phyloP scores from a whole-genome alignment of 1,284 basidiomycete genomes.

The Pascua guehoae region DNA sequence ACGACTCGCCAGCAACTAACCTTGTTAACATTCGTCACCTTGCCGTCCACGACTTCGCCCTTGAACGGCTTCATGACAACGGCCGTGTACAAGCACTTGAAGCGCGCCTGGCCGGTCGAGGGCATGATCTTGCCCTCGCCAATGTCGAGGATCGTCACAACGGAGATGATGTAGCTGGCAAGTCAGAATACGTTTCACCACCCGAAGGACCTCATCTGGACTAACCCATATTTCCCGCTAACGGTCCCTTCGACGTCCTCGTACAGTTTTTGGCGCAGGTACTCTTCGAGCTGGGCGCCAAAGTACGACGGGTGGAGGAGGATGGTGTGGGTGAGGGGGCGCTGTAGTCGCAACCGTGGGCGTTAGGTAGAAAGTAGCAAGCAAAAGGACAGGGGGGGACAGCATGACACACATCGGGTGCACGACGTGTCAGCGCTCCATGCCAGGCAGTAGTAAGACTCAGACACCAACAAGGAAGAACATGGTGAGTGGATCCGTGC shows the following conservation, averaged over 20 bases:
- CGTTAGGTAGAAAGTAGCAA: conserved; percentile 4
- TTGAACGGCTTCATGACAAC: conserved; percentile 98
- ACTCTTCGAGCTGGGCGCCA: conserved; percentile 89
- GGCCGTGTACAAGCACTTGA: conserved; percentile 82
- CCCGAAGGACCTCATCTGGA: conserved; percentile 3
- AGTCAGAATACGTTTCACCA: conserved; percentile 12
- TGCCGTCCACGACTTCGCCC: conserved; percentile 95
- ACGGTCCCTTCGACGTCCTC: conserved; percentile 97
- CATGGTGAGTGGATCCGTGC: conserved; percentile 22
- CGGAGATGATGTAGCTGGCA: conserved; percentile 88
- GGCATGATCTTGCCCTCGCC: conserved; percentile 87
- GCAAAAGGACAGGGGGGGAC: background rate
- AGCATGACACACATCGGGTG: background rate
- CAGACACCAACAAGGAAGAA: conserved; percentile 48
- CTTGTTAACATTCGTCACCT: conserved; percentile 84
- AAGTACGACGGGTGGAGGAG: conserved; percentile 97
- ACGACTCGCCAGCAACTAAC: conserved; percentile 74
- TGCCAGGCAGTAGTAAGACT: background rate
- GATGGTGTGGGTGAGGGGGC: conserved; percentile 92
- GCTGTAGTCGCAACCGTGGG: conserved; percentile 54
- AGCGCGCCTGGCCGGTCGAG: conserved; percentile 90
- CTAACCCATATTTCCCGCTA: conserved; percentile 78
- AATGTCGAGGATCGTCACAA: conserved; percentile 82
- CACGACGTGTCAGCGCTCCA: conserved; percentile 28
- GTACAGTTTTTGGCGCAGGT: conserved; percentile 87